Evolutionary conservation across 345 rosid genomes (phyloP).

Genomic region (Fremontodendron californicum): DNA sequence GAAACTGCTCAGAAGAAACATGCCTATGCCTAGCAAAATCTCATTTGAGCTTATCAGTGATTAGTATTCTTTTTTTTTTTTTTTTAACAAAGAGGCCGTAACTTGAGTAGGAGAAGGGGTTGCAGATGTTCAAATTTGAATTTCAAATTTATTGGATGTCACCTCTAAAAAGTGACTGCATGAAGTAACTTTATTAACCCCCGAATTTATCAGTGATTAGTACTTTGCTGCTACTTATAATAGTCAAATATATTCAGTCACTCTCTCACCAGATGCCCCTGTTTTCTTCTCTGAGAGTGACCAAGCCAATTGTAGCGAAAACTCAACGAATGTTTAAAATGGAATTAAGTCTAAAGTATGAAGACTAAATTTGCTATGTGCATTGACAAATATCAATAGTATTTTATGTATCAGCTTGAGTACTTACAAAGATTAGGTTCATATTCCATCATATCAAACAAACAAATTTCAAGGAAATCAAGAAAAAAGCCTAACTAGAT

Average conservation of each 20-base stretch:
- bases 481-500: slow-evolving; percentile 17
- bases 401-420: background rate
- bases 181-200: too few relatives aligned
- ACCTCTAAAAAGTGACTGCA: too few relatives aligned
- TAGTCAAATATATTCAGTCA: background rate
- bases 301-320: background rate
- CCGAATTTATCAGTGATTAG: background rate
- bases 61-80: too few relatives aligned
- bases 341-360: background rate
- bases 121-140: too few relatives aligned
- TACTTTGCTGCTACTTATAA: background rate
- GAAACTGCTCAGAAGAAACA: too few relatives aligned
- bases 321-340: background rate
- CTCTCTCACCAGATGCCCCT: too few relatives aligned
- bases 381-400: slow-evolving; percentile 11
- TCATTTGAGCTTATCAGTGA: too few relatives aligned
- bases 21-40: too few relatives aligned
- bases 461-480: slow-evolving; percentile 19
- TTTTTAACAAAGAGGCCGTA: too few relatives aligned
- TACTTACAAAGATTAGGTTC: slow-evolving; percentile 40
- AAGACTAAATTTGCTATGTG: background rate
- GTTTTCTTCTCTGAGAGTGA: background rate
- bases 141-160: too few relatives aligned
- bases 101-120: too few relatives aligned
- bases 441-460: slow-evolving; percentile 24